Conservation (phyloP, 1,284 basidiomycete species). For the Gastroboletus turbinatus region DNA sequence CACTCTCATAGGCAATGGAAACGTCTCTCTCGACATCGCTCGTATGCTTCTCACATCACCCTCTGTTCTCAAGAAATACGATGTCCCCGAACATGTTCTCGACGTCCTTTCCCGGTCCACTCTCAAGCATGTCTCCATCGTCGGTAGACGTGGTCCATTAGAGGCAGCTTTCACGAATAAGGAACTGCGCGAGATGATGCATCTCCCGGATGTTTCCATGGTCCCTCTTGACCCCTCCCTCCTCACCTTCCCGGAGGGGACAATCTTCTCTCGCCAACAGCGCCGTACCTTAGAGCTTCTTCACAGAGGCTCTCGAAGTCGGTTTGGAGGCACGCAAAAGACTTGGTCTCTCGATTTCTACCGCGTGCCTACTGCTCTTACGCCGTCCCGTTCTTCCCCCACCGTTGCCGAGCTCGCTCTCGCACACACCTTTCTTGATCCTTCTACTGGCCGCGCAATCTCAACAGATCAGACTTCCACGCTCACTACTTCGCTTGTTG, state of each 20-base stretch:
- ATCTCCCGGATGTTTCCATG: slow-evolving; percentile 72
- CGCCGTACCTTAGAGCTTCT: slow-evolving; percentile 67
- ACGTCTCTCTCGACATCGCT: slow-evolving; percentile 93
- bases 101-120: slow-evolving; percentile 61
- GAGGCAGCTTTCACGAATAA: slow-evolving; percentile 95
- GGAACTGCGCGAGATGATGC: slow-evolving; percentile 90
- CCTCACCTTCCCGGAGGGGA: slow-evolving; percentile 39
- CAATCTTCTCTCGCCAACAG: slow-evolving; percentile 60
- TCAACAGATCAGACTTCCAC: slow-evolving; percentile 58
- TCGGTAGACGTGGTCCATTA: slow-evolving; percentile 85
- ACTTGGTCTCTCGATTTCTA: slow-evolving; percentile 85
- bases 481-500: slow-evolving; percentile 72
- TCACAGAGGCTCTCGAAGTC: slow-evolving; percentile 61
- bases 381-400: slow-evolving; percentile 26
- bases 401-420: slow-evolving; percentile 47
- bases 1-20: slow-evolving; percentile 91
- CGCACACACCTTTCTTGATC: slow-evolving; percentile 61
- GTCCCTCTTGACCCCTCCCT: slow-evolving; percentile 52
- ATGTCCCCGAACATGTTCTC: slow-evolving; percentile 80
- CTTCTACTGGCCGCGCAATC: slow-evolving; percentile 49
- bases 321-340: slow-evolving; percentile 50
- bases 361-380: slow-evolving; percentile 62
- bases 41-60: slow-evolving; percentile 81
- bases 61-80: slow-evolving; percentile 66
- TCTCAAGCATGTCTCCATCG: slow-evolving; percentile 79